phyloP scores from a whole-genome alignment of 768 basidiomycete species.

The Podaxis sp. region DNA sequence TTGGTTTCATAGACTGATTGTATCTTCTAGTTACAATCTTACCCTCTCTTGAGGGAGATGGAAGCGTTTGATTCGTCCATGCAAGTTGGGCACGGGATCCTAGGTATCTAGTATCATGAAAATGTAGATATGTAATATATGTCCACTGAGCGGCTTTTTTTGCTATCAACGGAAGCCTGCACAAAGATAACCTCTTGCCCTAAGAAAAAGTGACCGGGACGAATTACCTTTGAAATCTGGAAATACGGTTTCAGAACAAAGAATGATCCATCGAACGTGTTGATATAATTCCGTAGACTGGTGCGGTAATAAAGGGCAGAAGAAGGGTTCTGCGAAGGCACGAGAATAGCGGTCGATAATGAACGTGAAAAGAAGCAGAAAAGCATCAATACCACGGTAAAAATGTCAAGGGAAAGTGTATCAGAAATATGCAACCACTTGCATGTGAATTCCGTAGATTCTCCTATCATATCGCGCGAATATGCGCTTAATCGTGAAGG shows the following conservation, averaged over 20 bases:
- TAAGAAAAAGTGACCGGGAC: too few relatives aligned
- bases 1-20: background rate
- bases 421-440: background rate
- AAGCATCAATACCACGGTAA: background rate
- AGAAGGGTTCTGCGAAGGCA: too few relatives aligned
- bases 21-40: background rate
- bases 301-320: too few relatives aligned
- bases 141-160: background rate
- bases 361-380: slow-evolving; percentile 2
- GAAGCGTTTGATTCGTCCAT: background rate
- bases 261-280: too few relatives aligned
- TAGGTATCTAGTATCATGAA: background rate
- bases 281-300: too few relatives aligned
- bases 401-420: background rate
- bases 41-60: background rate
- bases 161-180: background rate
- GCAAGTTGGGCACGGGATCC: background rate
- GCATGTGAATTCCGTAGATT: background rate
- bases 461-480: too few relatives aligned
- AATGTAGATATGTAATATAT: background rate
- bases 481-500: too few relatives aligned
- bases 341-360: background rate
- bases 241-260: too few relatives aligned
- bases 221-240: too few relatives aligned
- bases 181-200: too few relatives aligned